Conservation (phyloP, 768 basidiomycete genomes). For the Amanita rubescens region DNA sequence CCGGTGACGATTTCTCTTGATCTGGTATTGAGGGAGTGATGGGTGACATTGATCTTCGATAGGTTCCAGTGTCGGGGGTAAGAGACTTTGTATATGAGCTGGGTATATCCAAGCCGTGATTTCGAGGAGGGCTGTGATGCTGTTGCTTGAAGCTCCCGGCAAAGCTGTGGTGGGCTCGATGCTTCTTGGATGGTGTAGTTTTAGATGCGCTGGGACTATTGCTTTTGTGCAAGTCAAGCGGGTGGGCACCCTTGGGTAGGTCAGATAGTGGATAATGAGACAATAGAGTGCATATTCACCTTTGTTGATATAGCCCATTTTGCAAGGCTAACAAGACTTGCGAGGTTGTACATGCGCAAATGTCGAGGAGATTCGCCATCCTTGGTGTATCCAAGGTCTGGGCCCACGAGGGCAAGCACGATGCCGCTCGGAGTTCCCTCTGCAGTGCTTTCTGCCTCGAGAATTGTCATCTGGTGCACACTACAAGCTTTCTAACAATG, state of each 20-base stretch:
- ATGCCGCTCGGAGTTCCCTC: slow-evolving; percentile 59
- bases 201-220: slow-evolving; percentile 39
- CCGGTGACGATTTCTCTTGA: slow-evolving; percentile 13
- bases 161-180: slow-evolving; percentile 49
- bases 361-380: slow-evolving; percentile 49
- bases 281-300: slow-evolving; percentile 27
- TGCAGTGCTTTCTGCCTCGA: slow-evolving; percentile 57
- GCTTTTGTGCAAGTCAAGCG: slow-evolving; percentile 49
- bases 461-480: slow-evolving; percentile 68
- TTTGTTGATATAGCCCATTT: slow-evolving; percentile 67
- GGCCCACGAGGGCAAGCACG: slow-evolving; percentile 67
- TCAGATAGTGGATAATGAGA: slow-evolving; percentile 2
- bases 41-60: slow-evolving; percentile 10
- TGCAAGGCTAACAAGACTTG: slow-evolving; percentile 66
- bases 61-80: slow-evolving; percentile 8
- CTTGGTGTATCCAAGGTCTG: slow-evolving; percentile 44
- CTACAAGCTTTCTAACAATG: slow-evolving; percentile 27
- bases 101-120: slow-evolving; percentile 19
- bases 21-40: slow-evolving; percentile 12
- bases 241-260: slow-evolving; percentile 41
- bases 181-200: slow-evolving; percentile 38
- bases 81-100: slow-evolving; percentile 29
- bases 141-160: slow-evolving; percentile 54
- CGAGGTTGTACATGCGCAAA: slow-evolving; percentile 79
- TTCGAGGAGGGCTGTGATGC: slow-evolving; percentile 9